Evolutionary conservation across 225 moss, liverwort and hornwort genomes (phyloP), one percentile per base, ranked within the genome.

Genomic region (Pseudoscleropodium purum): DNA sequence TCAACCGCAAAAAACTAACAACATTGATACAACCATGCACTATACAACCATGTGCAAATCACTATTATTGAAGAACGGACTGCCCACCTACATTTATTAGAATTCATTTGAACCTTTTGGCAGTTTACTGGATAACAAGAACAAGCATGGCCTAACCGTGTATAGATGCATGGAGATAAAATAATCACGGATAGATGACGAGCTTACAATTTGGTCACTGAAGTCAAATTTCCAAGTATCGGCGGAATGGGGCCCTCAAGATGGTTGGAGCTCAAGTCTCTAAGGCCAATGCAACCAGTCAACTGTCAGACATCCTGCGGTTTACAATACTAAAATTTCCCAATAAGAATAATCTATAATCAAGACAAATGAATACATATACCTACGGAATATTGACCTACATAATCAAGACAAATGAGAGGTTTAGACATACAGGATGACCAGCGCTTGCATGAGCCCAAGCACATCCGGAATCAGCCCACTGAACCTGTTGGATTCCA

Each of bases 151-250:
- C 36, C 67, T 41, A 90, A 79, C 30, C 30, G 61, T 69, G 41
- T 15, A 24, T 36, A 61, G 54, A 85, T 59, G 60, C 83, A 75
- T 66, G 73, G 41, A 37, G 74, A 84, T 39, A 74, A 73, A 15
- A 39, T 62, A 25, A 74, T 49, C 41, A 88, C 39, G 27, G 33
- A 41, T 79, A 63, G 60, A 52, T 43, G 62, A 76, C 31, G 52
- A 37, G 89, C 94, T 94, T 88, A 94, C 94, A 94, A 85, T 92
- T 94, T 94, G 74, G 94, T 94, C 57, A 94, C 91, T 59, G 94
- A 94, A 52, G 94, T 94, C 84, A 94, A 88, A 68, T 94, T 94
- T 89, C 94, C 94, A 75, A 94, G 94, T 73, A 94, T 94, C 65
- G 93, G 88, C 33, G 94, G 94, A 88, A 94, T 94, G 47, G 93